A percentile compares a stretch with the other conserved stretches of the same genome.
Evolutionary conservation across 2,329 filamentous ascomycete genomes (phyloP).

Genomic region (Rutstroemia sp.): DNA sequence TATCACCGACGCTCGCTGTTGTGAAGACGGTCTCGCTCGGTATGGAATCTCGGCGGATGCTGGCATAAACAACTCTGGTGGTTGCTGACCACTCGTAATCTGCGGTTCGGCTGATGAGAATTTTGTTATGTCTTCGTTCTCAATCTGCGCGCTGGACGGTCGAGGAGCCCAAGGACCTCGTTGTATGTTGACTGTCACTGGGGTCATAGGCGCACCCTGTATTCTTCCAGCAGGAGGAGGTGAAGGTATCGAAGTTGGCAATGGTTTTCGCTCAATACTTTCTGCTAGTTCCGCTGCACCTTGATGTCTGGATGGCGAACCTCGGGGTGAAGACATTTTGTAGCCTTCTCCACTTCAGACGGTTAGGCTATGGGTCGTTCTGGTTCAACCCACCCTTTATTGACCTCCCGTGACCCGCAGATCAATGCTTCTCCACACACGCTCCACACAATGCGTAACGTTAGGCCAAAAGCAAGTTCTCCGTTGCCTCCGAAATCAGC

Average conservation of each 20-base stretch:
- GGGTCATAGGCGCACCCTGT: constrained; percentile 46
- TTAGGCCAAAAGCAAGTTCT: background rate
- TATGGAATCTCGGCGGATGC: constrained; percentile 23
- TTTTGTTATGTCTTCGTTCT: constrained; percentile 25
- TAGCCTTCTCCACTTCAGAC: constrained; percentile 13
- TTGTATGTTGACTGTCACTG: constrained; percentile 48
- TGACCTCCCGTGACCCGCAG: constrained; percentile 1
- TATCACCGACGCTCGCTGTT: constrained; percentile 23
- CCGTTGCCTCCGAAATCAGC: background rate
- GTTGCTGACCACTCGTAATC: constrained; percentile 12
- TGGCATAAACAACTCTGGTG: constrained; percentile 16
- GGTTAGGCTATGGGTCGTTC: constrained; percentile 16
- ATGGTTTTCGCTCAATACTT: constrained; percentile 13
- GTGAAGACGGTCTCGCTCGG: constrained; percentile 19
- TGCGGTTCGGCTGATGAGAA: background rate
- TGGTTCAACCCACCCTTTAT: background rate
- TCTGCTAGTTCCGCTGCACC: constrained; percentile 19
- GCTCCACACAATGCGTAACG: too few species aligned
- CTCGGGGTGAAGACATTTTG: constrained; percentile 12
- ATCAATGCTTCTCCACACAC: background rate
- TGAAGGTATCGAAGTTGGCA: constrained; percentile 17
- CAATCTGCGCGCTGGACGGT: constrained; percentile 46
- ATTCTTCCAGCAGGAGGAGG: constrained; percentile 30
- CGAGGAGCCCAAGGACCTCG: constrained; percentile 44
- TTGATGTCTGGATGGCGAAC: constrained; percentile 9